Conservation (phyloP, 441 rosid genomes). For the Mallotus repandus region DNA sequence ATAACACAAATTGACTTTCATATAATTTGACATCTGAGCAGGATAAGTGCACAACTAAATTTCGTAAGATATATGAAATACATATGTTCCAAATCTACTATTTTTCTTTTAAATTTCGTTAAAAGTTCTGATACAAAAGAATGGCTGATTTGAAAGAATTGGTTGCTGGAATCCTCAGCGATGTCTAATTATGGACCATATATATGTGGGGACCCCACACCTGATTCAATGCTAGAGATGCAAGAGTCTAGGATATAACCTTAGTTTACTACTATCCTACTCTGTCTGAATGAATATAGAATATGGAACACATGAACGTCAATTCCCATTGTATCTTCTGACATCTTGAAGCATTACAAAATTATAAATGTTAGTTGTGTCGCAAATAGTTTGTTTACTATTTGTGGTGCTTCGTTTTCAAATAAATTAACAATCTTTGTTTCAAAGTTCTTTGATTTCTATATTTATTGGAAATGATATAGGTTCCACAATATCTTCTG, state of each 20-base stretch:
- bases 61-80: too few relatives aligned
- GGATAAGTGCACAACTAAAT: too few relatives aligned
- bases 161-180: neutral
- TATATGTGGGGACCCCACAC: neutral
- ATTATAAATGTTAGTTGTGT: neutral
- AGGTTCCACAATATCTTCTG: conserved; percentile 93
- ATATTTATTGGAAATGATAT: conserved; percentile 19
- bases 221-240: neutral
- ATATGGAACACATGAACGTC: neutral
- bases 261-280: neutral
- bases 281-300: neutral
- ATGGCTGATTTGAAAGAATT: neutral
- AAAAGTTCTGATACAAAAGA: too few relatives aligned
- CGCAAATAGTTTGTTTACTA: neutral
- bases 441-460: neutral
- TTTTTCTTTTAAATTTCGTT: too few relatives aligned
- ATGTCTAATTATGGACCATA: too few relatives aligned
- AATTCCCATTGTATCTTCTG: neutral
- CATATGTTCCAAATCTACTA: too few relatives aligned
- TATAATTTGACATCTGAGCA: too few relatives aligned
- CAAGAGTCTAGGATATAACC: neutral
- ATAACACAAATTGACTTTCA: too few relatives aligned
- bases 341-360: neutral
- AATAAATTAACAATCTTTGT: neutral
- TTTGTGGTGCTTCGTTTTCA: neutral